These are phyloP conservation scores for Biscutella laevigata DNA, from an alignment of 441 rosid genomes.

Conservation along the genomic window DNA sequence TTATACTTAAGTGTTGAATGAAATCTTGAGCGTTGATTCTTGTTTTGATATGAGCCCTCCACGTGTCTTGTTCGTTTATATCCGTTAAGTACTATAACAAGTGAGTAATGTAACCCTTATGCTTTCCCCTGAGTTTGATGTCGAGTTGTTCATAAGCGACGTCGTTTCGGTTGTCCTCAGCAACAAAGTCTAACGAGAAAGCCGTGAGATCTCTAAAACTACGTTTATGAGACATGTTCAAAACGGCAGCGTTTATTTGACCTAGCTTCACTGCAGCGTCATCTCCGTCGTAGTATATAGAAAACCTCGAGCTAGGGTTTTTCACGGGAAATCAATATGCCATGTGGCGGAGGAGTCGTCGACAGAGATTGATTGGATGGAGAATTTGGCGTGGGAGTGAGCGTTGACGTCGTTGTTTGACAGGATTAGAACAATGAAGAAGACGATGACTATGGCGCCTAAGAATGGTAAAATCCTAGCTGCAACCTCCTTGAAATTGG, in stretches of 20 bases:
- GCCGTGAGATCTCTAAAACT: not conserved
- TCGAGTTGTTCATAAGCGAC: not conserved
- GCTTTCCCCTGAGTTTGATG: slow-evolving; percentile 7
- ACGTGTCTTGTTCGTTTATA: no score
- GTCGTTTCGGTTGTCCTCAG: not conserved
- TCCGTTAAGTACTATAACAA: no score
- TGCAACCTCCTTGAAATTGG: no score
- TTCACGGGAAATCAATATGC: slow-evolving; percentile 9
- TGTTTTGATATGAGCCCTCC: no score
- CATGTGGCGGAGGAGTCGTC: slow-evolving; percentile 1
- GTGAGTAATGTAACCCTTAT: not conserved
- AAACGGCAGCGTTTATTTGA: not conserved
- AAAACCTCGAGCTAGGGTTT: slow-evolving; percentile 8
- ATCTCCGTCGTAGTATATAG: slow-evolving; percentile 1
- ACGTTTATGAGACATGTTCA: not conserved
- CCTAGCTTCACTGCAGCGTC: slow-evolving; percentile 3
- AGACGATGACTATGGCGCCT: not conserved
- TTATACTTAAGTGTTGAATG: no score
- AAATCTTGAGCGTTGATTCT: no score
- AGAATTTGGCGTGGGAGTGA: slow-evolving; percentile 4
- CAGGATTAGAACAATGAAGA: not conserved
- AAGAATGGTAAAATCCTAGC: not conserved
- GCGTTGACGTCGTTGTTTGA: no score
- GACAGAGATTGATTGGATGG: slow-evolving; percentile 13
- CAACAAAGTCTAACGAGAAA: slow-evolving; percentile 13